Base-by-base conservation (phyloP, 2,329 filamentous ascomycete genomes). In the Zasmidium angulare region DNA sequence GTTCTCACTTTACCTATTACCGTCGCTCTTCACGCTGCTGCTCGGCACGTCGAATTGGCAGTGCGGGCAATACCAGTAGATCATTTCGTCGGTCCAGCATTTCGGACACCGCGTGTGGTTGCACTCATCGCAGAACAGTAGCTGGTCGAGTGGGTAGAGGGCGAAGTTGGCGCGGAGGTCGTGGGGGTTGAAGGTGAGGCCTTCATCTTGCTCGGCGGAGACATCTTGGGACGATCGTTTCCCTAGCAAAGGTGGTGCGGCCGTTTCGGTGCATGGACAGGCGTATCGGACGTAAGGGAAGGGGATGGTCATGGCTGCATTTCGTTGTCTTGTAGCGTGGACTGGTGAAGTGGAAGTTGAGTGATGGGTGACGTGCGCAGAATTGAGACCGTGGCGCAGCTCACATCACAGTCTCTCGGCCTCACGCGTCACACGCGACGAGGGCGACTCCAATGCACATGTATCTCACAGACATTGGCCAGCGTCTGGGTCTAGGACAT, bases 41-140 rank as follows among this genome's bases (percentile, higher is more conserved):
- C 90, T 96, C 3, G 93, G 92, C 29, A 96, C 93, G 76, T 99
- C 95, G 71, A 99, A 98, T 58, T 99, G 78, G 74, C 95, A 99
- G 73, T 87, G 93, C 3, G 95, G 95, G 71, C 95, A 99, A 76
- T 91, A 99, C 82, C 92, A 97, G 55, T 91, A 95, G 50, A 96
- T 87, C 56, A 96, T 92, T 77, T 99, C 95, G 73, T 99, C 95
- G 50, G 88, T 85, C 55, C 96, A 90, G 72, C 95, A 99, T 77
- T 92, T 84, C 4, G 91, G 90, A 73, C 95, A 99, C 67, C 95
- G 89, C 63, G 98, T 96, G 76, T 96, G 89, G 73, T 96, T 91
- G 75, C 95, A 99, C 74, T 98, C 95, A 73, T 96, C 93, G 79
- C 95, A 99, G 79, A 96, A 99, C 46, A 98, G 84, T 23, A 99